Evolutionary conservation across 2,329 filamentous ascomycete species (phyloP).

Genomic region (Emmonsiellopsis sp.): DNA sequence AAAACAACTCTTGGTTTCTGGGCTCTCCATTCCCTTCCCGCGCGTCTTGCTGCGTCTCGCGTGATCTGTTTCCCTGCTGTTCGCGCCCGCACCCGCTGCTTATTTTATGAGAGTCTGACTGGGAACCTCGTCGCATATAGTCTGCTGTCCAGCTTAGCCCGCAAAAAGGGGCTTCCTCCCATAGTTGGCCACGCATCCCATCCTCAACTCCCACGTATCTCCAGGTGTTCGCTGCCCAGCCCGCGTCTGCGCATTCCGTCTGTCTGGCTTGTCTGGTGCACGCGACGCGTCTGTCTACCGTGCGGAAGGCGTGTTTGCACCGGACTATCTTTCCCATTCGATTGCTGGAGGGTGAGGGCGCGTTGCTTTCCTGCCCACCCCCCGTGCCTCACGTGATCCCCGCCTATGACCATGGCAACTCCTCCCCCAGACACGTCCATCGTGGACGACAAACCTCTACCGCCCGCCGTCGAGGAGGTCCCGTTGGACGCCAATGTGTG

Average conservation of each 20-base stretch:
- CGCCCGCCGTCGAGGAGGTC: constrained; percentile 3
- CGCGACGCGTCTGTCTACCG: neutral
- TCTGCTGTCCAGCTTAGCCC: too few relatives aligned
- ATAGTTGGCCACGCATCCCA: too few relatives aligned
- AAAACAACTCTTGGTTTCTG: neutral
- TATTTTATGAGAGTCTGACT: too few relatives aligned
- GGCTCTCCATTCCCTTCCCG: too few relatives aligned
- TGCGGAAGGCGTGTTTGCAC: neutral
- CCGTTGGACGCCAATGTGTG: neutral
- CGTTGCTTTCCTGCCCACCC: neutral
- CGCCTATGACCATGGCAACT: constrained; percentile 27
- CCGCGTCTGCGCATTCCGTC: too few relatives aligned
- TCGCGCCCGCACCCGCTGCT: too few relatives aligned
- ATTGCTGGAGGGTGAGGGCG: neutral
- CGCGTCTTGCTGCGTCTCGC: too few relatives aligned
- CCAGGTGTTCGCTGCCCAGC: neutral
- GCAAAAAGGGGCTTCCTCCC: too few relatives aligned
- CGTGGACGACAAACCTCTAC: constrained; percentile 30
- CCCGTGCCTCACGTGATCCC: constrained; percentile 13
- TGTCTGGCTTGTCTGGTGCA: neutral
- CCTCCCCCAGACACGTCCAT: constrained; percentile 32
- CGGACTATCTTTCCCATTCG: neutral
- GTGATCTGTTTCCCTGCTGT: too few relatives aligned
- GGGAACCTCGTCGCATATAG: too few relatives aligned
- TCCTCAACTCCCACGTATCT: too few relatives aligned